phyloP scores from a whole-genome alignment of 139 green algal species.

The Picochlorum sp. region DNA sequence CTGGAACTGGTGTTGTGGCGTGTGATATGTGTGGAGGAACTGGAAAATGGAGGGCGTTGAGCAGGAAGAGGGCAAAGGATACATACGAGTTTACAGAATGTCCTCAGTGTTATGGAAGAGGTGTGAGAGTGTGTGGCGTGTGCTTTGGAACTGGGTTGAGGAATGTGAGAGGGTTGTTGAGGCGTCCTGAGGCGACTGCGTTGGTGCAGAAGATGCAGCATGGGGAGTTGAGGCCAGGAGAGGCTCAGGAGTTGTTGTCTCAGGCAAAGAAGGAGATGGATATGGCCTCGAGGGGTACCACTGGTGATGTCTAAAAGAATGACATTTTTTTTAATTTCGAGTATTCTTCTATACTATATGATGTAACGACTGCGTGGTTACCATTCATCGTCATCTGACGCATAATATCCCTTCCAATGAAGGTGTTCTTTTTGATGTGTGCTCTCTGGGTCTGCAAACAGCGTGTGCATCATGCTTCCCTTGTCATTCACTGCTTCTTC shows the following conservation, averaged over 20 bases:
- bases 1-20: constrained; percentile 58
- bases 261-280: constrained; percentile 5
- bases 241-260: constrained; percentile 22
- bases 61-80: constrained; percentile 75
- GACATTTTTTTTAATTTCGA: neutral
- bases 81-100: constrained; percentile 98
- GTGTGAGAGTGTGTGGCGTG: constrained; percentile 82
- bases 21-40: constrained; percentile 99
- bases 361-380: constrained; percentile 4
- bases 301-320: neutral
- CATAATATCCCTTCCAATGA: constrained; percentile 13
- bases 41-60: constrained; percentile 93
- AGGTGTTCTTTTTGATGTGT: neutral
- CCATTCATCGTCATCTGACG: constrained; percentile 8
- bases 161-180: constrained; percentile 87
- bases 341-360: neutral
- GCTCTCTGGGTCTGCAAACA: too few species aligned
- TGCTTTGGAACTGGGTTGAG: constrained; percentile 92
- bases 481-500: too few species aligned
- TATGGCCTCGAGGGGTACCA: neutral
- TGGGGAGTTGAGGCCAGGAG: constrained; percentile 60
- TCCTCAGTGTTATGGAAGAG: constrained; percentile 89
- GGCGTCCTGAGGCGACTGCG: constrained; percentile 75
- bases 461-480: too few species aligned
- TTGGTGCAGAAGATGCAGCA: constrained; percentile 93